Evolutionary conservation across 1,139 yeast species (phyloP).

Genomic region (Suhomyces kunorum): DNA sequence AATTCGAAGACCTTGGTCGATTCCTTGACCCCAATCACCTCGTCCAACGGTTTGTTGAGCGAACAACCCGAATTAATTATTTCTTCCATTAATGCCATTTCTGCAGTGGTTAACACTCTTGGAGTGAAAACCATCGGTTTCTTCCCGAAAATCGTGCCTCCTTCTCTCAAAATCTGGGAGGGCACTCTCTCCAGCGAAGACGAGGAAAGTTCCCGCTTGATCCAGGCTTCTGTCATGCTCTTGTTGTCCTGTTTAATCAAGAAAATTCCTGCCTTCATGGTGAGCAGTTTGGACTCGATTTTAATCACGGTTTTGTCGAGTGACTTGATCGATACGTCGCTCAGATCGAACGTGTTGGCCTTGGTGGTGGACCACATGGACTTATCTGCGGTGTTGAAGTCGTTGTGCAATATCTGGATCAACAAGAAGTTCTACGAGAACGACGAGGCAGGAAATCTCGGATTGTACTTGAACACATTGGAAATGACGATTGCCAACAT

Average conservation of each 20-base stretch:
- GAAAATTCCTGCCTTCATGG: slow-evolving; percentile 84
- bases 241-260: slow-evolving; percentile 75
- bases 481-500: slow-evolving; percentile 64
- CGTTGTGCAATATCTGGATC: slow-evolving; percentile 65
- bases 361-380: slow-evolving; percentile 72
- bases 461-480: slow-evolving; percentile 66
- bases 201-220: slow-evolving; percentile 33
- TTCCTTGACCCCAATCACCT: slow-evolving; percentile 53
- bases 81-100: slow-evolving; percentile 72
- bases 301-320: slow-evolving; percentile 60
- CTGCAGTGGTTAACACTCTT: slow-evolving; percentile 65
- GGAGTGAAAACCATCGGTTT: slow-evolving; percentile 88
- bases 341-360: slow-evolving; percentile 67
- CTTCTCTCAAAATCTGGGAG: slow-evolving; percentile 62
- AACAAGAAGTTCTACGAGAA: slow-evolving; percentile 33
- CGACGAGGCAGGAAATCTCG: slow-evolving; percentile 58
- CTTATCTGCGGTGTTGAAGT: slow-evolving; percentile 57
- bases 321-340: slow-evolving; percentile 54
- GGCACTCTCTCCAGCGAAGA: slow-evolving; percentile 25
- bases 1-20: slow-evolving; percentile 51
- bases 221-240: slow-evolving; percentile 68
- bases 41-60: slow-evolving; percentile 54
- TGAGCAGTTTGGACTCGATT: slow-evolving; percentile 65
- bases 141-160: slow-evolving; percentile 82
- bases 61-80: slow-evolving; percentile 64